Conservation (phyloP, 2,329 filamentous ascomycete species). For the Nannizzia gypsea region DNA sequence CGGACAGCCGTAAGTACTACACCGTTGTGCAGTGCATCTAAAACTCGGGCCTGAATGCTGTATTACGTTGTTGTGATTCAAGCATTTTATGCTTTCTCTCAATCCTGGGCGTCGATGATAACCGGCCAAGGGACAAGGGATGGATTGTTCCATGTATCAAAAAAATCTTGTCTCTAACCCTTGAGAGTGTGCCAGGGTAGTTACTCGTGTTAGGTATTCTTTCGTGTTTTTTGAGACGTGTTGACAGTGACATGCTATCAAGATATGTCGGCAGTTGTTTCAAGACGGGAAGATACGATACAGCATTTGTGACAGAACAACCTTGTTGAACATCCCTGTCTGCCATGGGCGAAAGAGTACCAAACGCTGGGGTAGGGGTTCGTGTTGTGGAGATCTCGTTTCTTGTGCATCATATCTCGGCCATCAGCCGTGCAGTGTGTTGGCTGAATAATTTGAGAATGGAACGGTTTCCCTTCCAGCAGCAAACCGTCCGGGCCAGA, state of each 20-base stretch:
- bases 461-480: background rate
- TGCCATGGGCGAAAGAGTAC: constrained; percentile 3
- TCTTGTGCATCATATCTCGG: background rate
- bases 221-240: background rate
- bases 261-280: background rate
- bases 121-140: background rate
- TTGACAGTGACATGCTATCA: background rate
- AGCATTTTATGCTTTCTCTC: constrained; percentile 3
- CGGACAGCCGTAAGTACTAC: background rate
- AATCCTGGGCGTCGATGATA: constrained; percentile 4
- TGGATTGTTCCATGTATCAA: background rate
- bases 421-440: background rate
- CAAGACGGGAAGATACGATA: background rate
- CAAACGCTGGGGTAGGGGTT: constrained; percentile 3
- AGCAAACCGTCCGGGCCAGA: background rate
- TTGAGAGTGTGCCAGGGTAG: constrained; percentile 1
- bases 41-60: background rate
- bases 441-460: background rate
- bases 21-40: background rate
- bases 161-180: background rate
- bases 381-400: background rate
- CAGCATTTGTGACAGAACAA: background rate
- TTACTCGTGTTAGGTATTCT: background rate
- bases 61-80: background rate
- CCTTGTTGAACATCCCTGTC: background rate